phyloP scores from a whole-genome alignment of 2,329 filamentous ascomycete species.

The Pseudogymnoascus sp. region DNA sequence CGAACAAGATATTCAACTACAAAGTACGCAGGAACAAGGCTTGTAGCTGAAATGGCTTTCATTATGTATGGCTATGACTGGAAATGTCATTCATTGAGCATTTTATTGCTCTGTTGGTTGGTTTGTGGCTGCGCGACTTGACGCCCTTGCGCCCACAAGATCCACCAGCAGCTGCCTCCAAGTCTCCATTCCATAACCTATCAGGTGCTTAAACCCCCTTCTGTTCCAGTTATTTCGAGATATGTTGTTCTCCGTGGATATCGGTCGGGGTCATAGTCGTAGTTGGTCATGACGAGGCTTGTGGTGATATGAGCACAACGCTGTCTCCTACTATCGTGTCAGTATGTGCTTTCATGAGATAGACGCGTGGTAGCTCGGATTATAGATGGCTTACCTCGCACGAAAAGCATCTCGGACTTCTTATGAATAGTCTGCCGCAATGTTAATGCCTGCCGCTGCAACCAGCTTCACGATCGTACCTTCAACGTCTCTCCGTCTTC shows the following conservation, averaged over 20 bases:
- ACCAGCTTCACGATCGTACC: conserved; percentile 36
- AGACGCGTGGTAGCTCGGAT: conserved; percentile 8
- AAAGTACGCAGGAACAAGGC: not conserved
- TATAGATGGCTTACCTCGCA: conserved; percentile 60
- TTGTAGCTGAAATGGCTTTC: not conserved
- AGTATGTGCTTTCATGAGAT: conserved; percentile 12
- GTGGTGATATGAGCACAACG: conserved; percentile 62
- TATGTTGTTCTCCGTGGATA: not conserved
- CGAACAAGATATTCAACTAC: not conserved
- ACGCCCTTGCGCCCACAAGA: not conserved
- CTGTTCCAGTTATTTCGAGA: not conserved
- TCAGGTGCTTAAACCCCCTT: not conserved
- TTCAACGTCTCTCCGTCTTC: conserved; percentile 68
- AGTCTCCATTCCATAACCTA: not conserved
- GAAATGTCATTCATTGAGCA: conserved; percentile 6
- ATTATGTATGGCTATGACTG: conserved; percentile 4
- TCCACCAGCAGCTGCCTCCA: not conserved
- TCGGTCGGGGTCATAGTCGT: conserved; percentile 2
- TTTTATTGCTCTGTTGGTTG: conserved; percentile 4
- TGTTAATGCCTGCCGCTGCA: not conserved
- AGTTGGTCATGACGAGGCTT: conserved; percentile 21
- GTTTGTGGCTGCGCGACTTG: conserved; percentile 4
- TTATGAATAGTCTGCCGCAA: conserved; percentile 75
- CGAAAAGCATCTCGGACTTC: conserved; percentile 97
- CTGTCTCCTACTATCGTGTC: conserved; percentile 50